These are phyloP conservation scores for Fusarium concolor DNA, from an alignment of 2,329 filamentous ascomycete genomes.

Conservation along the genomic window DNA sequence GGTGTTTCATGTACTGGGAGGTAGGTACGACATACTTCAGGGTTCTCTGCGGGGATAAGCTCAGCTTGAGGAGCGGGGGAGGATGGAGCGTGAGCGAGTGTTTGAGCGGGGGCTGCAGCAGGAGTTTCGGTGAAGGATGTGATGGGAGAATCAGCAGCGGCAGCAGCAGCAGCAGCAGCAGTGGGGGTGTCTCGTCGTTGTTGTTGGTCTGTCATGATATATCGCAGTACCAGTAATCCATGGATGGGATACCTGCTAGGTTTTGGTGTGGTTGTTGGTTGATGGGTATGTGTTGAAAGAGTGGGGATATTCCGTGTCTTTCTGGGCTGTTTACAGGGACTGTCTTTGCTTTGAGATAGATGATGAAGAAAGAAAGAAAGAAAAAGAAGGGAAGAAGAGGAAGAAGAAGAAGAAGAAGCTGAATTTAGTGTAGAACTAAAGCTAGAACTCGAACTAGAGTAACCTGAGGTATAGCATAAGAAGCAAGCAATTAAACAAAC, in stretches of 20 bases:
- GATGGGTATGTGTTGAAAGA: background rate
- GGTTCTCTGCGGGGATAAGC: conserved; percentile 38
- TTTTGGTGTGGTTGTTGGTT: conserved; percentile 5
- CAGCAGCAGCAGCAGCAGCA: background rate
- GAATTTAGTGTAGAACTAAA: background rate
- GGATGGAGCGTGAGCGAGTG: background rate
- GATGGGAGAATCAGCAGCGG: too few species aligned
- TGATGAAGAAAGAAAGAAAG: background rate
- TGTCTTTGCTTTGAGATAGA: background rate
- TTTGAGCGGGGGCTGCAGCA: background rate
- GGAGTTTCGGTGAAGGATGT: background rate
- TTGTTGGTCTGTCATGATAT: conserved; percentile 31
- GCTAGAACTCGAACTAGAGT: background rate
- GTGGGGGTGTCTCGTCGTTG: conserved; percentile 23
- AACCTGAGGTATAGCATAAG: background rate
- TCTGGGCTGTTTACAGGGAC: background rate
- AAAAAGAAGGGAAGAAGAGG: background rate
- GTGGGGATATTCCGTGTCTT: background rate
- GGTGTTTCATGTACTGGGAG: background rate
- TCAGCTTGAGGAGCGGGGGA: conserved; percentile 32
- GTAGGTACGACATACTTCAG: conserved; percentile 29
- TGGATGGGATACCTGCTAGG: background rate
- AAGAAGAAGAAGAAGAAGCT: background rate
- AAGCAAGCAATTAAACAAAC: background rate
- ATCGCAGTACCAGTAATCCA: conserved; percentile 1